Evolutionary conservation across 768 basidiomycete genomes (phyloP).

Genomic region (Saitozyma sp.): DNA sequence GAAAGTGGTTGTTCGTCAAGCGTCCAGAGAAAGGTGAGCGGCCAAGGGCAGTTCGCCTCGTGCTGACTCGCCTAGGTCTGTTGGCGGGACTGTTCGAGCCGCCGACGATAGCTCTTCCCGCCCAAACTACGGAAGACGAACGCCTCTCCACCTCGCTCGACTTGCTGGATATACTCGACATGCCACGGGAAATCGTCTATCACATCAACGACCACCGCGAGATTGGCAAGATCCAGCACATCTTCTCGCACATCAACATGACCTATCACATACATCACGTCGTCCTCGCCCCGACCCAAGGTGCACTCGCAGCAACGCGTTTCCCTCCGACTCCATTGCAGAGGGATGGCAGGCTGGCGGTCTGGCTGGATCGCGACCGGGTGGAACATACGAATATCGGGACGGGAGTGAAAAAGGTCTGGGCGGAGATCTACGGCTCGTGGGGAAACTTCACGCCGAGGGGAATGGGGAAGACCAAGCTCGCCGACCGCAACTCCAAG

Average conservation of each 20-base stretch:
- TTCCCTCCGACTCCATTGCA: background rate
- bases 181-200: slow-evolving; percentile 51
- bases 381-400: slow-evolving; percentile 47
- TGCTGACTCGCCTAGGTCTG: slow-evolving; percentile 62
- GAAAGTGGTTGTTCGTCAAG: slow-evolving; percentile 70
- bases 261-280: slow-evolving; percentile 58
- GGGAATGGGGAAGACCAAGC: background rate
- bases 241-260: slow-evolving; percentile 88
- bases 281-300: slow-evolving; percentile 6
- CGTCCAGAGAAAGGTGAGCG: slow-evolving; percentile 74
- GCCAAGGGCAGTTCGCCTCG: background rate
- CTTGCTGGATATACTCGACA: background rate
- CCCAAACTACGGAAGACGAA: slow-evolving; percentile 14
- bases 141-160: too few relatives aligned
- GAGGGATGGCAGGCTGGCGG: slow-evolving; percentile 8
- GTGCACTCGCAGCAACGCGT: slow-evolving; percentile 6
- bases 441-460: slow-evolving; percentile 32
- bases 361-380: slow-evolving; percentile 28
- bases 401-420: slow-evolving; percentile 52
- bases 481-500: slow-evolving; percentile 4
- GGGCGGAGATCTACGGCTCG: slow-evolving; percentile 47
- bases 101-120: slow-evolving; percentile 56
- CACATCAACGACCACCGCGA: slow-evolving; percentile 47
- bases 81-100: slow-evolving; percentile 84
- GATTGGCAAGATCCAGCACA: slow-evolving; percentile 69